A percentile compares a stretch with the other conserved stretches of the same genome.
Conservation (phyloP, 352 stramenopile genomes). For the Phytopythium montanum region DNA sequence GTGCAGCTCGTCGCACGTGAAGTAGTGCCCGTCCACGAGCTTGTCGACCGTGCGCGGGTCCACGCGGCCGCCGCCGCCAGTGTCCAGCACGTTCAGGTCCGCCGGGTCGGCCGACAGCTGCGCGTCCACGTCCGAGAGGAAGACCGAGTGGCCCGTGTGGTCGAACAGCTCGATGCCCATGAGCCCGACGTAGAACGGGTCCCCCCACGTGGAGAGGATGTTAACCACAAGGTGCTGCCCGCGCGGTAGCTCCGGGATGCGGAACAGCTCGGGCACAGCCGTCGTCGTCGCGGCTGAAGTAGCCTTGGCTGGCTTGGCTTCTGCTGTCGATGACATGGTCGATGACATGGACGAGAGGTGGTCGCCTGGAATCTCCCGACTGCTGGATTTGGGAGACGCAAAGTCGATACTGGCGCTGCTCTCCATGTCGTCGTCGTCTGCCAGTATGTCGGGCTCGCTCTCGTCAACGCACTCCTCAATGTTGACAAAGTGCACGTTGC, state of each 20-base stretch:
- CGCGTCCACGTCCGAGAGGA: constrained; percentile 56
- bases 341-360: not conserved
- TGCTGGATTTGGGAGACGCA: not conserved
- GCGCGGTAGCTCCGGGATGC: constrained; percentile 68
- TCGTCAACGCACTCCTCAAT: constrained; percentile 50
- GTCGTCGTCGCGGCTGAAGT: not conserved
- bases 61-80: constrained; percentile 61
- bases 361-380: not conserved
- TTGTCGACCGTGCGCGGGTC: constrained; percentile 87
- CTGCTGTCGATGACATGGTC: not conserved
- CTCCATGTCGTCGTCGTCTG: constrained; percentile 6
- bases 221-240: constrained; percentile 77
- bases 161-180: constrained; percentile 90
- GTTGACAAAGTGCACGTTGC: constrained; percentile 77
- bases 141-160: constrained; percentile 59
- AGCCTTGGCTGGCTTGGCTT: not conserved
- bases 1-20: constrained; percentile 87
- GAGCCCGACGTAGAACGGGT: constrained; percentile 90
- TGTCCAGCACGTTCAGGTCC: constrained; percentile 81
- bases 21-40: constrained; percentile 84
- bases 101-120: constrained; percentile 74
- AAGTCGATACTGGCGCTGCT: not conserved
- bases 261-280: constrained; percentile 34
- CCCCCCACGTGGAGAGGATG: constrained; percentile 87
- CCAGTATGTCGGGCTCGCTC: constrained; percentile 9